Conservation (phyloP, 78 protist genomes). For the Pigoraptor vietnamica region DNA sequence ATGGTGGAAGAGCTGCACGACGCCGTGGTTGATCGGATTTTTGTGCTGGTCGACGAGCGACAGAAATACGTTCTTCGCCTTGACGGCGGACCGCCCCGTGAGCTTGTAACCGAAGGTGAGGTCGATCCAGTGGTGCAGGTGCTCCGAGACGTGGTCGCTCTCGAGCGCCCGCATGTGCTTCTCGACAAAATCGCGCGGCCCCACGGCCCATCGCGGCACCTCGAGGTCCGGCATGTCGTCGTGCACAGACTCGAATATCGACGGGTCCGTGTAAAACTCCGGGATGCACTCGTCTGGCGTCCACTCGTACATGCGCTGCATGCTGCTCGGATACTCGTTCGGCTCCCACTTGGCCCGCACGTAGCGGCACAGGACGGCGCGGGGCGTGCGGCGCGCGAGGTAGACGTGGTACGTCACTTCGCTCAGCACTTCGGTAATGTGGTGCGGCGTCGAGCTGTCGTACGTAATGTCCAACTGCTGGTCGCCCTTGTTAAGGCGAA, state of each 20-base stretch:
- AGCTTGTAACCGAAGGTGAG: conserved; percentile 95
- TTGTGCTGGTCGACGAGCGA: conserved; percentile 79
- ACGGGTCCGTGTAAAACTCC: conserved; percentile 67
- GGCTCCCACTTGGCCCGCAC: conserved; percentile 74
- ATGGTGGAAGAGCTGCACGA: conserved; percentile 31
- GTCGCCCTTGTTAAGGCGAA: conserved; percentile 73
- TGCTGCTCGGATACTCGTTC: conserved; percentile 65
- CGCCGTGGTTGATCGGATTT: conserved; percentile 20
- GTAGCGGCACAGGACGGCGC: conserved; percentile 44
- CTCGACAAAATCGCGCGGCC: conserved; percentile 64
- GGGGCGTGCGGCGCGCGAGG: conserved; percentile 71
- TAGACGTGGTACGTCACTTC: conserved; percentile 70
- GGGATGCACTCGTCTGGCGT: conserved; percentile 87
- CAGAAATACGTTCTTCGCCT: conserved; percentile 81
- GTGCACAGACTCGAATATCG: conserved; percentile 61
- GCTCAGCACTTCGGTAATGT: conserved; percentile 62
- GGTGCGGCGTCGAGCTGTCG: conserved; percentile 42
- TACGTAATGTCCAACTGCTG: conserved; percentile 67
- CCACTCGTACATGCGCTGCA: conserved; percentile 63
- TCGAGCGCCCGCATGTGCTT: conserved; percentile 80
- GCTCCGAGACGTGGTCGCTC: conserved; percentile 67
- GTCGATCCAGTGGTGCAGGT: conserved; percentile 95
- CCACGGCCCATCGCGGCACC: conserved; percentile 84
- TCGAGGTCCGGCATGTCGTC: conserved; percentile 67
- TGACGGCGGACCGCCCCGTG: conserved; percentile 75